Evolutionary conservation across 495 filamentous ascomycete species (phyloP), one percentile per base, ranked within the genome.

Genomic region (Cudoniella acicularis): DNA sequence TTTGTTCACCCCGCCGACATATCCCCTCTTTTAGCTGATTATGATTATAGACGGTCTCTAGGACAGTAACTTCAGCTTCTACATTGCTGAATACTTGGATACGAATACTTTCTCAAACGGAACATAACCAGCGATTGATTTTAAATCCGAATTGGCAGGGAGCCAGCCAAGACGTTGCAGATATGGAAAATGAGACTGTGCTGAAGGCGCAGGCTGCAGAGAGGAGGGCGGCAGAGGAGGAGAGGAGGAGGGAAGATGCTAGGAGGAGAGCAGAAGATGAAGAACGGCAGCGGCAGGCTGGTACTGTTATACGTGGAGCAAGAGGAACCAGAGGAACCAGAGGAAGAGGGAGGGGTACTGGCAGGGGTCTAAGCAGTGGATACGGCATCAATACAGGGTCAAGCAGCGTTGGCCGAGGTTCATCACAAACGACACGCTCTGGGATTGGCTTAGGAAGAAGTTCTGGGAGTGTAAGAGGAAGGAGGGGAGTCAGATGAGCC

Each of bases 81-180:
- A 91, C 90, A 0, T 83, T 98, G n/a, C 82, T 98, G 36, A 91
- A 92, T 64, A 94, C 94, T 23, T 98, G 92, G 92, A 95, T 91
- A 45, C 86, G 91, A 56, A 97, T 98, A 61, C 82, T 98, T 3
- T 92, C 89, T 21, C 94, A 97, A 69, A 97, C 94, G 0, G 94
- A 98, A 73, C 92, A 98, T 70, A 98, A 95, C 66, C 92, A 98
- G 67, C 86, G 94, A 2, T 74, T 98, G 46, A 87, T 98, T 24
- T 82, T 97, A 36, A 89, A 93, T 63, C 88, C 89, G 1, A 77
- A 84, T 49, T 98, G 94, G 94, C 86, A 94, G 60, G 94, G 94
- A 49, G 88, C 91, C 9, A 88, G 79, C 4, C 83, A 90, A 69
- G 94, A 98, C 74, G 73, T 95, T 3, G 79, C 81, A 47, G 90